phyloP scores from a whole-genome alignment of 306 rosid genomes.

The Castanospermum australe region DNA sequence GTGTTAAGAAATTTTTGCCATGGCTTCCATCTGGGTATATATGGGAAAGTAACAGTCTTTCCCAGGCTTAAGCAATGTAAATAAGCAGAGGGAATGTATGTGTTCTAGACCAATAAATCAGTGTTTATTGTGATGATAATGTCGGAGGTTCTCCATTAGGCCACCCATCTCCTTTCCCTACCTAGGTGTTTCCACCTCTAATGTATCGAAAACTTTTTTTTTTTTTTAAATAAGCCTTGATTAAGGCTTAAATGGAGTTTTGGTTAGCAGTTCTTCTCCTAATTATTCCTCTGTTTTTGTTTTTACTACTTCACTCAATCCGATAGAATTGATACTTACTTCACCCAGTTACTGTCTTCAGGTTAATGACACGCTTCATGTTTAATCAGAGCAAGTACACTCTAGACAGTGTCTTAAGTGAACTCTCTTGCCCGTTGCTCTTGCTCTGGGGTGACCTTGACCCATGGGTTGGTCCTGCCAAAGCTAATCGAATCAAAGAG shows the following conservation, averaged over 20 bases:
- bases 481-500: constrained; percentile 74
- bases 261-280: neutral
- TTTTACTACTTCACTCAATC: neutral
- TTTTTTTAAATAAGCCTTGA: no score
- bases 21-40: neutral
- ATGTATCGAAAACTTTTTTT: no score
- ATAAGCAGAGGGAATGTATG: neutral
- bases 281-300: neutral
- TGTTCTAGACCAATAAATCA: neutral
- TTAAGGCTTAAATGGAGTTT: neutral
- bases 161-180: no score
- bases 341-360: constrained; percentile 32
- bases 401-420: constrained; percentile 58
- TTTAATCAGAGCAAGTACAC: constrained; percentile 78
- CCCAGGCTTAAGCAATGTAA: neutral
- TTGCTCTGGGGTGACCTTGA: constrained; percentile 96
- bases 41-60: neutral
- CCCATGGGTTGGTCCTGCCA: constrained; percentile 96
- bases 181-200: no score
- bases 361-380: constrained; percentile 93
- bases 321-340: neutral
- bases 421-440: constrained; percentile 80
- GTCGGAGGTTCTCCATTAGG: no score
- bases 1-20: neutral
- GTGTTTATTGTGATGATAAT: neutral